These are phyloP conservation scores for Guadua angustifolia DNA, from an alignment of 176 grass and related monocot species.

Conservation along the genomic window DNA sequence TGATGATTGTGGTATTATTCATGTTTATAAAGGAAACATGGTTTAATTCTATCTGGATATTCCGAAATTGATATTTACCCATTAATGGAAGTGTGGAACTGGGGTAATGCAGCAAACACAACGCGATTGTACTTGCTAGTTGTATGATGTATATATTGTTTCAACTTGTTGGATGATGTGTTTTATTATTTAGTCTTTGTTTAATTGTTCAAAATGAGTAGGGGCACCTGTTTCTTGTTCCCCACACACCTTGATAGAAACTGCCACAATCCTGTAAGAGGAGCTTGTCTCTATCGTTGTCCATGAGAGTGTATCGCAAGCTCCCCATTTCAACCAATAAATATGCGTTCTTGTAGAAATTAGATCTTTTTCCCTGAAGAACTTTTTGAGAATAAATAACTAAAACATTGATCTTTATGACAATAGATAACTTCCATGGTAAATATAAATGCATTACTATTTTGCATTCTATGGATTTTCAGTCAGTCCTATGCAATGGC, in stretches of 20 bases:
- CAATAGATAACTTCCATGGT: not conserved
- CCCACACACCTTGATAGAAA: not conserved
- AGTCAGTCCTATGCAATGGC: not conserved
- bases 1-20: not conserved
- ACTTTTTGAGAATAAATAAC: not conserved
- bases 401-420: not conserved
- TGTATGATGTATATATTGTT: not conserved
- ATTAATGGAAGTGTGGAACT: not conserved
- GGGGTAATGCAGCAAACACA: not conserved
- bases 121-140: not conserved
- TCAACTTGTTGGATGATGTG: not conserved
- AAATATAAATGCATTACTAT: not conserved
- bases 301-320: not conserved
- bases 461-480: not conserved
- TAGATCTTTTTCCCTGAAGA: not conserved
- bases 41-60: conserved; percentile 3
- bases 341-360: not conserved
- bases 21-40: not conserved
- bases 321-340: not conserved
- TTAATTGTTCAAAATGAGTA: not conserved
- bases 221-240: not conserved
- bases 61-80: not conserved
- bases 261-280: not conserved
- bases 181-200: not conserved
- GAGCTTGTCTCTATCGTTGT: not conserved